These are phyloP conservation scores for Cadophora malorum DNA, from an alignment of 2,329 filamentous ascomycete species.

Conservation along the genomic window DNA sequence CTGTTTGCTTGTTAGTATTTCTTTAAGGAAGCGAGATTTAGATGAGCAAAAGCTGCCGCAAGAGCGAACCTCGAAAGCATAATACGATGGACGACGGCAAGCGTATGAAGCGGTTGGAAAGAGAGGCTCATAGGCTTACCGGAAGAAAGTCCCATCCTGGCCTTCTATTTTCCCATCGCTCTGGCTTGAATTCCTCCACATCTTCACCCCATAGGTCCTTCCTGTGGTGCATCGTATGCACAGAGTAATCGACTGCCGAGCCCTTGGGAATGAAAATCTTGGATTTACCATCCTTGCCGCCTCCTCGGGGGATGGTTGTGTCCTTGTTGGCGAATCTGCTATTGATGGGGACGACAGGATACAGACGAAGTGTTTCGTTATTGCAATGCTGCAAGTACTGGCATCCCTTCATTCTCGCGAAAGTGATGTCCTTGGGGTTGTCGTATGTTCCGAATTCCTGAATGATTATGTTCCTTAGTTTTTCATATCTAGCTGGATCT, in stretches of 20 bases:
- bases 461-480: slow-evolving; percentile 51
- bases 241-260: slow-evolving; percentile 40
- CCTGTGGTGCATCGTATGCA: slow-evolving; percentile 46
- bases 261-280: slow-evolving; percentile 46
- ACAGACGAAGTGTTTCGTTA: slow-evolving; percentile 55
- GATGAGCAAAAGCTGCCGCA: not conserved
- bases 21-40: not conserved
- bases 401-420: slow-evolving; percentile 40
- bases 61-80: not conserved
- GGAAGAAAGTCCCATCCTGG: slow-evolving; percentile 53
- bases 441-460: slow-evolving; percentile 46
- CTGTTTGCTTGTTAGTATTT: slow-evolving; percentile 23
- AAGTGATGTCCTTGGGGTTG: slow-evolving; percentile 40
- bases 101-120: not conserved
- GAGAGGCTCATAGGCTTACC: slow-evolving; percentile 32
- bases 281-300: slow-evolving; percentile 45
- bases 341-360: slow-evolving; percentile 62
- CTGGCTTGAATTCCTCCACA: slow-evolving; percentile 48
- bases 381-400: slow-evolving; percentile 42
- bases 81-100: not conserved
- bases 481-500: slow-evolving; percentile 50
- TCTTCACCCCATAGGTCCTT: slow-evolving; percentile 48
- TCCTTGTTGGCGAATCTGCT: slow-evolving; percentile 55
- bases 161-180: slow-evolving; percentile 49
- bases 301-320: slow-evolving; percentile 47